A percentile compares a stretch with the other conserved stretches of the same genome.
phyloP scores from a whole-genome alignment of 805 yeast species.

The Kodamaea restingae region DNA sequence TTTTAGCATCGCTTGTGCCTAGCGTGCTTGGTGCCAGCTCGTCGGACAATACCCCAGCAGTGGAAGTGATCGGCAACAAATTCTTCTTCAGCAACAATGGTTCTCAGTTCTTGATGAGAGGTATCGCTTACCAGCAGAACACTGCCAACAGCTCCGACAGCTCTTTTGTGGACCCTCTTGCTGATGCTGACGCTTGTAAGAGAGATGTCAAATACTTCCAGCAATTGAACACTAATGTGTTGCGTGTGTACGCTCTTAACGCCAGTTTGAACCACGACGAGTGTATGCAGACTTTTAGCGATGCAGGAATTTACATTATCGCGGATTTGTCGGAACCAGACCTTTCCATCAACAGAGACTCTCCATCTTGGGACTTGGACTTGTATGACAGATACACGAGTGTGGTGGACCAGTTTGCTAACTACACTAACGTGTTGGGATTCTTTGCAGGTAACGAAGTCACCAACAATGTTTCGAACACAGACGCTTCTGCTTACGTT shows the following conservation, averaged over 20 bases:
- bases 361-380: slow-evolving; percentile 73
- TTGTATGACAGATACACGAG: slow-evolving; percentile 72
- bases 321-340: slow-evolving; percentile 64
- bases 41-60: slow-evolving; percentile 22
- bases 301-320: slow-evolving; percentile 43
- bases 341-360: slow-evolving; percentile 67
- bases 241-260: slow-evolving; percentile 42
- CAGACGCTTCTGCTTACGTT: slow-evolving; percentile 89
- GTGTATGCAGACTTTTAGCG: slow-evolving; percentile 37
- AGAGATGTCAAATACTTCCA: slow-evolving; percentile 39
- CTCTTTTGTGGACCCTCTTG: slow-evolving; percentile 36
- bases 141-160: slow-evolving; percentile 24
- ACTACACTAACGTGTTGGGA: slow-evolving; percentile 80
- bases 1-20: slow-evolving; percentile 6
- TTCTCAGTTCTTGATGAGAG: slow-evolving; percentile 41
- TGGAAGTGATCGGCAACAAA: slow-evolving; percentile 42
- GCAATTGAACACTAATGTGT: slow-evolving; percentile 37
- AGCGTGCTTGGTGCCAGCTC: slow-evolving; percentile 6
- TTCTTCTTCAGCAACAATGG: slow-evolving; percentile 41
- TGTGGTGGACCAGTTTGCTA: slow-evolving; percentile 76
- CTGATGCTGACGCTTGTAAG: slow-evolving; percentile 39
- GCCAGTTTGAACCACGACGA: slow-evolving; percentile 34
- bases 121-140: slow-evolving; percentile 44
- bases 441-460: slow-evolving; percentile 99
- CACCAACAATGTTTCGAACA: slow-evolving; percentile 74